Evolutionary conservation across 208 protist species (phyloP).

Genomic region (Leishmania tropica): DNA sequence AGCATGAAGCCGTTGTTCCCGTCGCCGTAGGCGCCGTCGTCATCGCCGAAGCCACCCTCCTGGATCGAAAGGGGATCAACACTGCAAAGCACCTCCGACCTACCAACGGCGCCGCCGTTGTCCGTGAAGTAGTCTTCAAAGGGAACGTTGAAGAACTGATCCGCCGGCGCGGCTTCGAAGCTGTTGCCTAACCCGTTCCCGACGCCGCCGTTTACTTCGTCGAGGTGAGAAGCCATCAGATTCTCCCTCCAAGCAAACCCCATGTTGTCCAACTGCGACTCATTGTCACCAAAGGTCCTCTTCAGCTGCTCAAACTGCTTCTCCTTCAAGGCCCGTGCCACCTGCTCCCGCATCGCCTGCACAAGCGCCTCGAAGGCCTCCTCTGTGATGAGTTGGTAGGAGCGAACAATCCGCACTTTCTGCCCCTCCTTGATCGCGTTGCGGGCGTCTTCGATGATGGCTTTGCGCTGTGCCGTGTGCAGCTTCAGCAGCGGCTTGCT

Average conservation of each 20-base stretch:
- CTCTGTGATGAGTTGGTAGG: slow-evolving; percentile 88
- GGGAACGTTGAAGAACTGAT: slow-evolving; percentile 49
- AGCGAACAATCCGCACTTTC: slow-evolving; percentile 82
- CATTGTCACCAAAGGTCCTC: slow-evolving; percentile 70
- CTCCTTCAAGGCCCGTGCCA: slow-evolving; percentile 55
- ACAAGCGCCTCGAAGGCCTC: slow-evolving; percentile 75
- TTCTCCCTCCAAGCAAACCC: slow-evolving; percentile 61
- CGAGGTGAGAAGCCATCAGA: slow-evolving; percentile 22
- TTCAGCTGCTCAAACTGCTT: slow-evolving; percentile 79
- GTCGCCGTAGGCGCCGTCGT: slow-evolving; percentile 13
- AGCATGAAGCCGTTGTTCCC: slow-evolving; percentile 6
- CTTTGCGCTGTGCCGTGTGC: slow-evolving; percentile 85
- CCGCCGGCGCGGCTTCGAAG: slow-evolving; percentile 22
- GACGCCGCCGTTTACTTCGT: slow-evolving; percentile 8
- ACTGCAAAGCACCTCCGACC: slow-evolving; percentile 11
- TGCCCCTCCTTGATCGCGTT: slow-evolving; percentile 66
- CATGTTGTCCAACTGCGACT: slow-evolving; percentile 62
- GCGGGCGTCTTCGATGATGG: slow-evolving; percentile 77
- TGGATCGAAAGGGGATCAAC: slow-evolving; percentile 24
- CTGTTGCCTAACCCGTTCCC: slow-evolving; percentile 20
- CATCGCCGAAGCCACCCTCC: slow-evolving; percentile 11
- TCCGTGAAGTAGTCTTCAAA: slow-evolving; percentile 53
- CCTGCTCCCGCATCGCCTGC: slow-evolving; percentile 76
- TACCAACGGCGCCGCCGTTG: slow-evolving; percentile 21
- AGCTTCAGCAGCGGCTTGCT: slow-evolving; percentile 73